Evolutionary conservation across 148 eudicot genomes (phyloP).

Genomic region (Chenopodium suecicum): DNA sequence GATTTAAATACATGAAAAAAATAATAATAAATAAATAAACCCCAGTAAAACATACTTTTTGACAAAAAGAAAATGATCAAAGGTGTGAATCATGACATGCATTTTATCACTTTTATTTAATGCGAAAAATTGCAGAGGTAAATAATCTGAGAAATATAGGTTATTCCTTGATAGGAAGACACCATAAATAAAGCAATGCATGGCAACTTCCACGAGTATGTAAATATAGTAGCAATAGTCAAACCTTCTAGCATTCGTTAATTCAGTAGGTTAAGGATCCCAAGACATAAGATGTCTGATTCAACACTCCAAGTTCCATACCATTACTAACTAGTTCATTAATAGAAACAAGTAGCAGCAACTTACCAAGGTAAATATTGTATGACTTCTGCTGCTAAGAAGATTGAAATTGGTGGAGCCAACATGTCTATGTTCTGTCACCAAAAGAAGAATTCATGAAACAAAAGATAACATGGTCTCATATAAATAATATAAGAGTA

Average conservation of each 20-base stretch:
- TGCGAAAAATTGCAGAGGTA: slow-evolving; percentile 1
- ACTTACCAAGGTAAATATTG: slow-evolving; percentile 94
- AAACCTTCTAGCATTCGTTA: not conserved
- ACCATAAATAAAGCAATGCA: not conserved
- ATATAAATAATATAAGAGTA: not conserved
- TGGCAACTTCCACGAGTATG: slow-evolving; percentile 1
- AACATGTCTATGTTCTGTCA: slow-evolving; percentile 96
- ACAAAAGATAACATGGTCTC: not conserved
- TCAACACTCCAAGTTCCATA: not conserved
- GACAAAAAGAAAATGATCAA: not conserved
- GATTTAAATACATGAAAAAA: slow-evolving; percentile 11
- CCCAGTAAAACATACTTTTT: not conserved
- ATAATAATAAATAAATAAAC: not conserved
- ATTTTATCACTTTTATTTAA: not conserved
- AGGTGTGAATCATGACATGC: not conserved
- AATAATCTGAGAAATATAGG: not conserved
- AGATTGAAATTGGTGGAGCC: slow-evolving; percentile 98
- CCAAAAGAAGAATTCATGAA: slow-evolving; percentile 17
- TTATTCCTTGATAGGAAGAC: not conserved
- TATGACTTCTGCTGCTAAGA: slow-evolving; percentile 99
- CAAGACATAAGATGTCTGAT: not conserved
- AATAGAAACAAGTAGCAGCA: slow-evolving; percentile 1
- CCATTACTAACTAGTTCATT: not conserved
- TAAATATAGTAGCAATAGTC: not conserved
- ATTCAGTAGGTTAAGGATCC: not conserved